phyloP scores from a whole-genome alignment of 1,139 yeast species.

The Diutina siamensis region DNA sequence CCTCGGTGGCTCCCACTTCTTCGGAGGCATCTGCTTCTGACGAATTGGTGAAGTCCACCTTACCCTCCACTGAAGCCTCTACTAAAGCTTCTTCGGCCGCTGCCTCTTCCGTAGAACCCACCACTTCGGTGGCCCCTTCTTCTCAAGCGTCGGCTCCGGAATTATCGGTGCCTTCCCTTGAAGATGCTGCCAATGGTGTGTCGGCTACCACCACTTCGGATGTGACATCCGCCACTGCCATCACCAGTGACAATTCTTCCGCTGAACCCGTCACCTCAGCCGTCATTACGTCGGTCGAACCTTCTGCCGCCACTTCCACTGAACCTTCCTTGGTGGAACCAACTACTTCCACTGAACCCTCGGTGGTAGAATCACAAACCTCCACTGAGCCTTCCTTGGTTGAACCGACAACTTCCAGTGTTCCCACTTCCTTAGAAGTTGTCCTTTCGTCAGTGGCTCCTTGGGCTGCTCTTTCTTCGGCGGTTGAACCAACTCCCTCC shows the following conservation, averaged over 20 bases:
- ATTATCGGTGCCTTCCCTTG: neutral
- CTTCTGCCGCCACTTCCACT: too few species aligned
- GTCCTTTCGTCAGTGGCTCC: too few species aligned
- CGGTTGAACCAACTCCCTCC: too few species aligned
- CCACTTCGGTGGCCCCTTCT: neutral
- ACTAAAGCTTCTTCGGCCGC: neutral
- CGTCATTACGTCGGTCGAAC: too few species aligned
- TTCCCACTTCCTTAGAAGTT: neutral
- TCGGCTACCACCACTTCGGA: too few species aligned
- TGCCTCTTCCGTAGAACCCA: neutral
- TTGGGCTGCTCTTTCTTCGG: too few species aligned
- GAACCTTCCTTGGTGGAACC: neutral
- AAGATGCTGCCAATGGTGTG: constrained; percentile 3
- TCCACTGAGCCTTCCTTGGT: neutral
- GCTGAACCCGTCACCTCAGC: too few species aligned
- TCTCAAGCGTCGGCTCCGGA: neutral
- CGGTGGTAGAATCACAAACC: neutral
- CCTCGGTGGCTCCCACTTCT: too few species aligned
- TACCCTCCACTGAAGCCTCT: neutral
- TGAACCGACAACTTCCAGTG: neutral
- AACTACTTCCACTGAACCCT: neutral
- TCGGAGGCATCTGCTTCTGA: too few species aligned
- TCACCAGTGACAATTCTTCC: too few species aligned
- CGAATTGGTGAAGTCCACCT: too few species aligned
- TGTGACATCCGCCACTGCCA: too few species aligned